Evolutionary conservation across 1,284 basidiomycete species (phyloP).

Genomic region (Microbotryomycetes sp.): DNA sequence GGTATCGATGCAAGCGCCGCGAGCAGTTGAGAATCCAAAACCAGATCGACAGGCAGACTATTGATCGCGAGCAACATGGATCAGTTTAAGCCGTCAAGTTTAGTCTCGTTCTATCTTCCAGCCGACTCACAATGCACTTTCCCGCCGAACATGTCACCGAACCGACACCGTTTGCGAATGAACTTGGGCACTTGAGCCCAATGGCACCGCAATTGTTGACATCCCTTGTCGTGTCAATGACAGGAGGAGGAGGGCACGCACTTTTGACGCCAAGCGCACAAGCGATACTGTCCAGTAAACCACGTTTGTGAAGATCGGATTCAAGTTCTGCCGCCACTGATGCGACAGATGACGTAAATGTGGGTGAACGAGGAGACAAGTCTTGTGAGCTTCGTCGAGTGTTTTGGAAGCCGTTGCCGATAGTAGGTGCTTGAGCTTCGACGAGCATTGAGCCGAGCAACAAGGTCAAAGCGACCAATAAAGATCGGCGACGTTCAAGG

Average conservation of each 20-base stretch:
- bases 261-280: not conserved
- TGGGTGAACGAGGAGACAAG: not conserved
- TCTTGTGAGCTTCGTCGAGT: not conserved
- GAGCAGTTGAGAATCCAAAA: not conserved
- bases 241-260: not conserved
- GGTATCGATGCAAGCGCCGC: not conserved
- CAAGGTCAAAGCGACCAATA: not conserved
- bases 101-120: not conserved
- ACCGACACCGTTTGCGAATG: not conserved
- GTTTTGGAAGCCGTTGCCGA: no score
- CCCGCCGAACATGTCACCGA: not conserved
- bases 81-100: not conserved
- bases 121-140: not conserved
- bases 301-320: not conserved
- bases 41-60: not conserved
- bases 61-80: not conserved
- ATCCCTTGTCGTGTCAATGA: not conserved
- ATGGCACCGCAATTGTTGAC: not conserved
- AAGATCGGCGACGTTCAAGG: not conserved
- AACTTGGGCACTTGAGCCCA: constrained; percentile 1
- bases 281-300: not conserved
- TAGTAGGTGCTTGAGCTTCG: not conserved
- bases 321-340: not conserved
- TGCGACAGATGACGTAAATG: no score
- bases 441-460: not conserved